Percentiles rank a stretch among this genome's conserved stretches.
phyloP scores from a whole-genome alignment of 2,329 filamentous ascomycete species.

The Dichotomopilus funicola region DNA sequence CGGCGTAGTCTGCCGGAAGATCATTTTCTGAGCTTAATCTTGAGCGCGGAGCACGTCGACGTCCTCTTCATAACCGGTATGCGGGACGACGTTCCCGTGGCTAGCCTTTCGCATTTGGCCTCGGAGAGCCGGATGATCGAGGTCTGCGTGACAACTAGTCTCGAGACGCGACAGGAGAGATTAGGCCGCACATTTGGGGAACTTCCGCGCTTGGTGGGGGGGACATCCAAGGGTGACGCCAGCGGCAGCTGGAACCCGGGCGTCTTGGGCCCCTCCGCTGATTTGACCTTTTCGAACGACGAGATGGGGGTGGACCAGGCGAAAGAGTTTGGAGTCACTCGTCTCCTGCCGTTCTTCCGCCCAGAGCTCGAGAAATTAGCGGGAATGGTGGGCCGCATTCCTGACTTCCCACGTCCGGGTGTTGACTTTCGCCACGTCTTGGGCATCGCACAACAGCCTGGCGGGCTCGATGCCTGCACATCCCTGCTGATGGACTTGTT shows the following conservation, averaged over 20 bases:
- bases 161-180: constrained; percentile 28
- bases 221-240: background rate
- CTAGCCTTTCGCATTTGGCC: constrained; percentile 47
- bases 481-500: constrained; percentile 44
- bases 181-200: constrained; percentile 29
- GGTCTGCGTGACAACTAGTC: constrained; percentile 39
- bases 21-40: constrained; percentile 44
- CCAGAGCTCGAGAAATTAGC: constrained; percentile 40
- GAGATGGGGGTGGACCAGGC: constrained; percentile 31
- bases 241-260: constrained; percentile 17
- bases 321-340: constrained; percentile 12
- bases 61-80: constrained; percentile 57
- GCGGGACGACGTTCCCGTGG: constrained; percentile 53
- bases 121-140: constrained; percentile 48
- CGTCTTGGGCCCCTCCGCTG: constrained; percentile 32
- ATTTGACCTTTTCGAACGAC: constrained; percentile 47
- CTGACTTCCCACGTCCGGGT: constrained; percentile 43
- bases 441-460: constrained; percentile 43
- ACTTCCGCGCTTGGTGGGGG: background rate
- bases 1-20: constrained; percentile 43
- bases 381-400: constrained; percentile 42
- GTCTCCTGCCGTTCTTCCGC: constrained; percentile 41
- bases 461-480: constrained; percentile 45
- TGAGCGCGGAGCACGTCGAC: constrained; percentile 36
- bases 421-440: constrained; percentile 55